phyloP scores from a whole-genome alignment of 805 yeast species.

The Torulaspora franciscae region DNA sequence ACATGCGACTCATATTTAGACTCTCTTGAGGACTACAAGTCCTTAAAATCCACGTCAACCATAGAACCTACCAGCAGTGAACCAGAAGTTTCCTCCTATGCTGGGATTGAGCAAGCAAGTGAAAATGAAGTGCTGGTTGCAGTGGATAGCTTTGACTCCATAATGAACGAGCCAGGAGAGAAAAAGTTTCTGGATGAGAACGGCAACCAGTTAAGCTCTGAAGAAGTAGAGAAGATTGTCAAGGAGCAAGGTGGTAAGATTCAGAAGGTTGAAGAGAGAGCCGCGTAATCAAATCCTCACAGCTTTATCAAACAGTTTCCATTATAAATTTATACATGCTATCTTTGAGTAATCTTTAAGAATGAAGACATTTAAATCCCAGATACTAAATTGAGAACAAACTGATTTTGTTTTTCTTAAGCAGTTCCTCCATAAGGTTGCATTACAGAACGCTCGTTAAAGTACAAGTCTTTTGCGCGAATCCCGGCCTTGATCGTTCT shows the following conservation, averaged over 20 bases:
- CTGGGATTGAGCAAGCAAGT: conserved; percentile 9
- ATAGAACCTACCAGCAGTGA: conserved; percentile 4
- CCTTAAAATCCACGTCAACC: conserved; percentile 10
- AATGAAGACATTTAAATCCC: not conserved
- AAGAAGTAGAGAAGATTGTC: conserved; percentile 28
- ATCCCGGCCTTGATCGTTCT: no score
- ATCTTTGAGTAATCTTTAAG: not conserved
- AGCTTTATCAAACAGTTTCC: not conserved
- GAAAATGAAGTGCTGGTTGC: conserved; percentile 12
- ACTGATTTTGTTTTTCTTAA: no score
- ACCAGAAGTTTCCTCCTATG: conserved; percentile 7
- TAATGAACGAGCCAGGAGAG: conserved; percentile 26
- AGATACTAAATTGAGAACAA: no score
- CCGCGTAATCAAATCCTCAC: not conserved
- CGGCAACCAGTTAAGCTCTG: conserved; percentile 37
- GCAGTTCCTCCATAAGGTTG: no score
- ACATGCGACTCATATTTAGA: conserved; percentile 59
- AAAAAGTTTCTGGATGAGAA: conserved; percentile 37
- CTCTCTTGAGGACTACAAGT: conserved; percentile 27
- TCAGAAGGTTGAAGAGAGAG: conserved; percentile 14
- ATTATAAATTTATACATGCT: not conserved
- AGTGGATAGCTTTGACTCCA: conserved; percentile 17
- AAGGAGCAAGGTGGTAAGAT: conserved; percentile 28
- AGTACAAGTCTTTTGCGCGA: no score
- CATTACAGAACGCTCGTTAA: no score